A percentile compares a stretch with the other conserved stretches of the same genome.
Conservation (phyloP, 306 rosid species). For the Quercus wislizeni region DNA sequence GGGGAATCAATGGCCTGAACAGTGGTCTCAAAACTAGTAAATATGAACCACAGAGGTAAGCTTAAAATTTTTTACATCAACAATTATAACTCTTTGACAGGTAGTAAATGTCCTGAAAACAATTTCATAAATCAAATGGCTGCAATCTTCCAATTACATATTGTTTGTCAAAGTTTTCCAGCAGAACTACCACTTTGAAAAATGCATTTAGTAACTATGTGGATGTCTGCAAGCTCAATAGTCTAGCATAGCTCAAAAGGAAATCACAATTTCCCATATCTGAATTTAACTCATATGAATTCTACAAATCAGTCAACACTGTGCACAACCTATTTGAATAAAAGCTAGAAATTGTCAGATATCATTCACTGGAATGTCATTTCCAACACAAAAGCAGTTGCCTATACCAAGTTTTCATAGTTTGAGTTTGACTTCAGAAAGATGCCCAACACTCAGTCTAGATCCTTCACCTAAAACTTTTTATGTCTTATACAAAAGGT, state of each 20-base stretch:
- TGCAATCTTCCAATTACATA: not conserved
- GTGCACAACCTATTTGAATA: not conserved
- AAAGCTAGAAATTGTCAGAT: not conserved
- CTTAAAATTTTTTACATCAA: not conserved
- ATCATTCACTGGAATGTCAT: not conserved
- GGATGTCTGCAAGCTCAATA: not conserved
- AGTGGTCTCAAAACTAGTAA: conserved; percentile 1
- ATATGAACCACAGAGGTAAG: not conserved
- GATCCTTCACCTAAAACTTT: not conserved
- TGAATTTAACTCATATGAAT: conserved; percentile 5
- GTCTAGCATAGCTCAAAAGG: not conserved
- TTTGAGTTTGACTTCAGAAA: not conserved
- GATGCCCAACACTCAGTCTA: not conserved
- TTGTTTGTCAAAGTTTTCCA: not conserved
- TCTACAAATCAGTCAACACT: not conserved
- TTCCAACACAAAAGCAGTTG: not conserved
- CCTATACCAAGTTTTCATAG: not conserved
- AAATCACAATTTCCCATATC: not conserved
- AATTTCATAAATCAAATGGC: not conserved
- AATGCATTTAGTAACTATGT: not conserved
- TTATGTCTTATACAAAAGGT: not conserved
- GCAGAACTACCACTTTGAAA: not conserved
- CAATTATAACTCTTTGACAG: not conserved
- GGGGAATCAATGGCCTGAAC: not conserved
- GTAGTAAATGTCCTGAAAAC: not conserved